Evolutionary conservation across 2,329 filamentous ascomycete species (phyloP).

Genomic region (Lomentospora prolificans): DNA sequence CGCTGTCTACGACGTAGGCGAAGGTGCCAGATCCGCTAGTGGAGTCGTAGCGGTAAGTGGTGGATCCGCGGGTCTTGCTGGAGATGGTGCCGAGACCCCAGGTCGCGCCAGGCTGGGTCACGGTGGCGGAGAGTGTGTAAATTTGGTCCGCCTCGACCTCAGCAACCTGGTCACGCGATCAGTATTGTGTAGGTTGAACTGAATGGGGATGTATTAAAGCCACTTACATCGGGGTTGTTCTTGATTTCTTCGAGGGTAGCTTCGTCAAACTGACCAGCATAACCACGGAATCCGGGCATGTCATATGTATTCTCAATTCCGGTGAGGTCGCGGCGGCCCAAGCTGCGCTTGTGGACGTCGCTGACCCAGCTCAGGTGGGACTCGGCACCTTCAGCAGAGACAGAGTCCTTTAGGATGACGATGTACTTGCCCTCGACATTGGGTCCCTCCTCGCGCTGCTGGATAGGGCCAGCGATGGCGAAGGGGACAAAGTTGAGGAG

Average conservation of each 20-base stretch:
- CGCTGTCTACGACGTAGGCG: slow-evolving; percentile 18
- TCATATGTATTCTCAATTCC: slow-evolving; percentile 4
- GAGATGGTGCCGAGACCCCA: slow-evolving; percentile 25
- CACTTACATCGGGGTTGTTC: slow-evolving; percentile 6
- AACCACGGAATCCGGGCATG: slow-evolving; percentile 10
- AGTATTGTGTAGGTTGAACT: background rate
- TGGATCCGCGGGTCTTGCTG: slow-evolving; percentile 17
- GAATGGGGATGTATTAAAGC: background rate
- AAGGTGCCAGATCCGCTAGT: slow-evolving; percentile 16
- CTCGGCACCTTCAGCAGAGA: slow-evolving; percentile 21
- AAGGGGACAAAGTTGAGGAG: slow-evolving; percentile 14
- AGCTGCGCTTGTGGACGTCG: slow-evolving; percentile 20
- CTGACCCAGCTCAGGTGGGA: slow-evolving; percentile 23
- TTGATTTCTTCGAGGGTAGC: slow-evolving; percentile 12
- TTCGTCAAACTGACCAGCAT: slow-evolving; percentile 11
- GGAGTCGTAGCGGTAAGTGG: slow-evolving; percentile 16
- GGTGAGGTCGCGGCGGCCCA: background rate
- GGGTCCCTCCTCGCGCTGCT: slow-evolving; percentile 7
- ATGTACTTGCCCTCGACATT: slow-evolving; percentile 31
- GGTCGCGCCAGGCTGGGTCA: slow-evolving; percentile 19
- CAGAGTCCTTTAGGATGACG: slow-evolving; percentile 30
- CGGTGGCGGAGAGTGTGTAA: slow-evolving; percentile 3
- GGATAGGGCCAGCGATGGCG: slow-evolving; percentile 11
- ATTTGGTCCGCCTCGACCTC: slow-evolving; percentile 7
- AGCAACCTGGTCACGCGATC: background rate